Evolutionary conservation across 176 grass and related monocot species (phyloP), one percentile per base, ranked within the genome.

Genomic region (Olyra latifolia): DNA sequence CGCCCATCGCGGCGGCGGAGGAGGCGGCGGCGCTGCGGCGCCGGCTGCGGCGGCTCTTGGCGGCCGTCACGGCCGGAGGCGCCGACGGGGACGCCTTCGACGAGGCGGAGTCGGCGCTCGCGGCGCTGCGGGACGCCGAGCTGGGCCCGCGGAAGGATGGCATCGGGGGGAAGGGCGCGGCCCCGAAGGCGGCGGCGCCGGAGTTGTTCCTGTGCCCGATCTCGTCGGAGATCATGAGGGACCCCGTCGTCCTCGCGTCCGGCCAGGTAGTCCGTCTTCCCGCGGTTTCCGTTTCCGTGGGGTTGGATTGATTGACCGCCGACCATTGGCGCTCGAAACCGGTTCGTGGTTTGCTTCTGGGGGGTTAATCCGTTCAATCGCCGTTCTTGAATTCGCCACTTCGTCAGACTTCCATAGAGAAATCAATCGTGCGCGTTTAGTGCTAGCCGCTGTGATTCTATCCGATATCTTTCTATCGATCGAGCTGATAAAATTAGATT

Each of bases 181-280:
- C 23, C 40, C 2, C 41, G 66, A 76, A 64, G 77, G 25, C 50
- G 67, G 25, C 15, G 7, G 41, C 69, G 65, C 94, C 94, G 13
- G 79, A 76, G 82, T 84, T 88, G 39, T 94, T 94, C 84, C 61
- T 94, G 38, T 97, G 94, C 83, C 89, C 94, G 29, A 89, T 94
- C 32, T 97, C 94, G 17, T 85, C 83, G 11, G 89, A 92, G 59
- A 79, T 94, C 46, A 97, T 97, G 94, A 75, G 66, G 87, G 91
- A 97, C 63, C 94, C 91, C 58, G 91, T 97, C 75, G 76, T 97
- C 39, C 67, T 94, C 61, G 80, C 87, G 10, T 94, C 94, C 30
- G 94, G 94, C 0, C 84, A 94, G 94, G 94, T 94, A 63, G 30
- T 45, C 17, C 8, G 10, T 38, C 27, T 42, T 24, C n/a, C 11